Evolutionary conservation across 2,329 filamentous ascomycete species (phyloP), one percentile per base, ranked within the genome.

Genomic region (Thelonectria discophora): DNA sequence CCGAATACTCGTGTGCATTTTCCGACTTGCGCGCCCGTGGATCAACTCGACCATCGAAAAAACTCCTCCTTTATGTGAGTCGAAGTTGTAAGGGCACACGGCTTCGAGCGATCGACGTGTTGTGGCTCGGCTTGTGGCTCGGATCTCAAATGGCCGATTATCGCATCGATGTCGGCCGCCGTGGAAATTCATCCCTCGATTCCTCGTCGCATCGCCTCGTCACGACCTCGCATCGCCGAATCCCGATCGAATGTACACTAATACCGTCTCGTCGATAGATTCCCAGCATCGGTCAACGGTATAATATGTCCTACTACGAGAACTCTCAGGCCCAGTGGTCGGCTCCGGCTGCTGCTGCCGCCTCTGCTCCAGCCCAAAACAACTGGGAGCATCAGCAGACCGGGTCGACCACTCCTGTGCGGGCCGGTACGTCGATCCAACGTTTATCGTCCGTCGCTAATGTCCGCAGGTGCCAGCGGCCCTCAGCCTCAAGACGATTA

Each of bases 401-500:
- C 10, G 77, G 78, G 55, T 69, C 76, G 39, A 71, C 75, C 34
- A 78, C 79, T 62, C 78, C 79, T 60, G 75, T 75, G 55, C 78
- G 79, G 60, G 72, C 77, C 64, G 78, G 77, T 79, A 76, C 61
- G 53, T 62, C 55, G 34, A 37, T 47, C 13, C 5, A 49, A 52
- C 30, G 20, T 12, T 53, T 20, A 51, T 40, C n/a, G 17, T 50
- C 47, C 34, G 56, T 63, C 46, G 11, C n/a, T 43, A 43, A 43
- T 12, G 18, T 18, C n/a, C 34, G 66, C 77, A 92, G 91, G 90
- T 79, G 87, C 91, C 65, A 93, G 86, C 78, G 93, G 90, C 60
- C 89, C 90, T 52, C 87, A 88, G 67, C 86, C 88, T 56, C 87
- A 88, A 71, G 91, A 94, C 68, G 92, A 96, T 63, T 84, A 86